Base-by-base conservation (phyloP, 306 rosid species). In the Quercus mongolica region DNA sequence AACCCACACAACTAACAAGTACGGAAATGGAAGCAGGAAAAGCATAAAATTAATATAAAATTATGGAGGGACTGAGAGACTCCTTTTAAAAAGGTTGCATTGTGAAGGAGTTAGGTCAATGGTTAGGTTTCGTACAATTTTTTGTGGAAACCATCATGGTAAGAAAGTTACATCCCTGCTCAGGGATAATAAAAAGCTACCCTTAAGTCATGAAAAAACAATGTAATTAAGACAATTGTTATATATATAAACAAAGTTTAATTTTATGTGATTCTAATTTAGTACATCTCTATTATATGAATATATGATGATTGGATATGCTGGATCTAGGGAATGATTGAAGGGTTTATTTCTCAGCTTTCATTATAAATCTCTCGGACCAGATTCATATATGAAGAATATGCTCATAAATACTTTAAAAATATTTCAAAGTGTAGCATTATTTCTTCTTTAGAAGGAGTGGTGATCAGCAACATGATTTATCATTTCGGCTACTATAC, bases 41-140 rank as follows among this genome's bases (percentile, higher is more conserved):
- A 41, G 11, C 46, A 41, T 41, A 41, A 41, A 41, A 25, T 25
- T 25, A 25, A 41, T 41, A 41, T 41, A 41, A 8, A 49, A 49
- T 49, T 49, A 49, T 49, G 54, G 54, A 49, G 44, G 6, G 38
- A 33, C 38, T 33, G 38, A 7, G 38, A 28, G 5, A 26, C 5
- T 5, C 62, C 5, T 5, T 52, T 23, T 14, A 25, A 54, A 72
- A 54, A 21, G 14, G 63, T 72, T 26, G 71, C 55, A 18, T 35
- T 25, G 17, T 23, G 58, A n/a, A 15, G 30, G 55, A 38, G 55
- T 78, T 41, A 71, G 82, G 82, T 71, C 54, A 59, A 18, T 11
- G 51, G 61, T 25, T 71, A 41, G 1, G 10, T 67, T 8, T 28
- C 23, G 65, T n/a, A 21, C 13, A n/a, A 44, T 0, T 4, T 4